Evolutionary conservation across 2,329 filamentous ascomycete species (phyloP).

Genomic region (Emergomyces africanus): DNA sequence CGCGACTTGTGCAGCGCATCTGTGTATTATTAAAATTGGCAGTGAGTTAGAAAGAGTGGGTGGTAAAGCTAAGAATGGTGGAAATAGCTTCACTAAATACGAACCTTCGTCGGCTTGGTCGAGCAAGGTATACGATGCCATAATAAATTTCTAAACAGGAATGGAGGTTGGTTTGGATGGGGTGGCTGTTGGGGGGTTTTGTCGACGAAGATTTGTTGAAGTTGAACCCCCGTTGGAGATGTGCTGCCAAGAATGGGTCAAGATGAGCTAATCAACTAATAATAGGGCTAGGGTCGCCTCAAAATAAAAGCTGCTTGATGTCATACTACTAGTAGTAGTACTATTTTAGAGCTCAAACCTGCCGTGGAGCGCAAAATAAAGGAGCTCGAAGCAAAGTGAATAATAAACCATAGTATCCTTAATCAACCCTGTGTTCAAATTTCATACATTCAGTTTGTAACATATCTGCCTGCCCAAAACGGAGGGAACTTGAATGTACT

Average conservation of each 20-base stretch:
- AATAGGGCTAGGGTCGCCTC: background rate
- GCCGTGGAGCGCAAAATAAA: background rate
- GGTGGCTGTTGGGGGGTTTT: background rate
- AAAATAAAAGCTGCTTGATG: too few species aligned
- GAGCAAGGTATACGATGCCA: conserved; percentile 52
- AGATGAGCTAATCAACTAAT: background rate
- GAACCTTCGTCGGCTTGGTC: conserved; percentile 51
- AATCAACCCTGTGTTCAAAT: background rate
- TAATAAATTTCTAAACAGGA: conserved; percentile 16
- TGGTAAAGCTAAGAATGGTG: conserved; percentile 3
- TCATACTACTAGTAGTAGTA: too few species aligned
- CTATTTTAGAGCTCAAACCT: background rate
- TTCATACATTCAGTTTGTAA: background rate
- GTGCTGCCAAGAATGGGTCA: background rate
- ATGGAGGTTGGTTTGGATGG: background rate
- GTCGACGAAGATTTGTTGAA: background rate
- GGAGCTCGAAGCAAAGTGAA: background rate
- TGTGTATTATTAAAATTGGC: conserved; percentile 17
- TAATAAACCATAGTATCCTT: background rate
- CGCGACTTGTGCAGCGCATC: conserved; percentile 78
- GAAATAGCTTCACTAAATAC: background rate
- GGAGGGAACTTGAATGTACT: conserved; percentile 28
- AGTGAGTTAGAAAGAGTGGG: background rate
- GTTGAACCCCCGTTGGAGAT: too few species aligned
- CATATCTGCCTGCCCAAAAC: conserved; percentile 8